A percentile compares a stretch with the other conserved stretches of the same genome.
Conservation (phyloP, 192 early-diverging fungal genomes). For the Podila verticillata region DNA sequence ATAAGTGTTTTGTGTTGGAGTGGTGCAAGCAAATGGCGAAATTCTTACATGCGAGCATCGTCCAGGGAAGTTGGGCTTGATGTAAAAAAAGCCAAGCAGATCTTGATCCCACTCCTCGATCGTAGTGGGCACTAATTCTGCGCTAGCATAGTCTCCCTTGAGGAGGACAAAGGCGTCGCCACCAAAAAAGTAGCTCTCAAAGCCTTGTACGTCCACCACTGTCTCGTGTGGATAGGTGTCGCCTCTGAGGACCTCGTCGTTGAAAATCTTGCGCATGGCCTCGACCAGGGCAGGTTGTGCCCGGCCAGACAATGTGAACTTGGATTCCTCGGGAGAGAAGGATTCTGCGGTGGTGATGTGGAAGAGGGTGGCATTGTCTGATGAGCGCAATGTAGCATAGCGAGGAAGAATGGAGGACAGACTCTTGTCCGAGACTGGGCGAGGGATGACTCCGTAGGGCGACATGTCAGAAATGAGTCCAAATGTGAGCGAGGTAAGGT, state of each 20-base stretch:
- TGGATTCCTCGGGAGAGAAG: not conserved
- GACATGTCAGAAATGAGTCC: slow-evolving; percentile 26
- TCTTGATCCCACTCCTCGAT: slow-evolving; percentile 51
- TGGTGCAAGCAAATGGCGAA: not conserved
- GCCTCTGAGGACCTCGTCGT: slow-evolving; percentile 70
- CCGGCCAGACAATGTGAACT: slow-evolving; percentile 7
- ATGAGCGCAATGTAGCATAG: slow-evolving; percentile 9
- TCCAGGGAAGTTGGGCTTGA: slow-evolving; percentile 82
- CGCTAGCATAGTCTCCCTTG: slow-evolving; percentile 35
- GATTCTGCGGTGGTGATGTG: slow-evolving; percentile 8
- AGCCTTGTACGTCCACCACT: slow-evolving; percentile 47
- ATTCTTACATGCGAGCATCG: slow-evolving; percentile 47
- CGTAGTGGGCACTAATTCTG: slow-evolving; percentile 18
- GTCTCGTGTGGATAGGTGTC: slow-evolving; percentile 79
- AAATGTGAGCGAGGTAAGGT: not conserved
- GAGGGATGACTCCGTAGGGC: slow-evolving; percentile 38
- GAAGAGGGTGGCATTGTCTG: slow-evolving; percentile 17
- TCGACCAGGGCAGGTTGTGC: slow-evolving; percentile 28
- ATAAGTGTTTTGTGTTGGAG: not conserved
- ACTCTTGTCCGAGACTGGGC: slow-evolving; percentile 24
- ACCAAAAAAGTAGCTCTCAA: slow-evolving; percentile 63
- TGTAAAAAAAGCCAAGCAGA: slow-evolving; percentile 75
- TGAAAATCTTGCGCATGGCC: slow-evolving; percentile 65
- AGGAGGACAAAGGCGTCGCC: slow-evolving; percentile 63
- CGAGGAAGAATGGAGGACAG: slow-evolving; percentile 30